Evolutionary conservation across 2,329 filamentous ascomycete genomes (phyloP), one percentile per base, ranked within the genome.

Genomic region (Fusarium penzigii): DNA sequence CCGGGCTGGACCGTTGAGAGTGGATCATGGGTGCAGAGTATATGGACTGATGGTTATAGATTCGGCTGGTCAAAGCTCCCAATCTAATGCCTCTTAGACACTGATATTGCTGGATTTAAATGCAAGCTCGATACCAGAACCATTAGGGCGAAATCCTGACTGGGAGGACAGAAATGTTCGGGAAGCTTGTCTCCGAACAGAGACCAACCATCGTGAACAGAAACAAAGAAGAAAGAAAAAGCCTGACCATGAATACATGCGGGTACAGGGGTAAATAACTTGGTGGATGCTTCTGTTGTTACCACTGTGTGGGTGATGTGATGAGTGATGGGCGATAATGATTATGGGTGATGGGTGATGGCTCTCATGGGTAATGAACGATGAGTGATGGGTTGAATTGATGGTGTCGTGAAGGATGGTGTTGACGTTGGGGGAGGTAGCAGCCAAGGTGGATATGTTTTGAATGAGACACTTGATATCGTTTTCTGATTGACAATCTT

Each of bases 21-120:
- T 63, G 62, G 62, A 49, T 44, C 55, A 36, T 63, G 57, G 57
- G 54, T 61, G 62, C 52, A 53, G 62, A 49, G 48, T 49, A 55
- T 25, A 25, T 62, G 58, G 62, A 58, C 55, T 57, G 49, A 57
- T 51, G 48, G 45, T 48, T 49, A 49, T 49, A 46, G 20, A 25
- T 25, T 25, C 20, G 20, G 38, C 54, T 51, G 44, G 45, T 46
- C 51, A 57, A 63, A 55, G 46, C 55, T 56, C 10, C 32, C 53
- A 56, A 51, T 52, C 52, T 52, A n/a, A n/a, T 53, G 52, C 17
- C 44, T 52, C 34, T 46, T 49, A 57, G 40, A 29, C 39, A 29
- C 17, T 48, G 46, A 29, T 39, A 39, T 25, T 34, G 50, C 42
- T 29, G 39, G 46, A 47, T 38, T 53, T 44, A 44, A 51, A 48